Base-by-base conservation (phyloP, 768 basidiomycete species). In the Lactarius psammicola region DNA sequence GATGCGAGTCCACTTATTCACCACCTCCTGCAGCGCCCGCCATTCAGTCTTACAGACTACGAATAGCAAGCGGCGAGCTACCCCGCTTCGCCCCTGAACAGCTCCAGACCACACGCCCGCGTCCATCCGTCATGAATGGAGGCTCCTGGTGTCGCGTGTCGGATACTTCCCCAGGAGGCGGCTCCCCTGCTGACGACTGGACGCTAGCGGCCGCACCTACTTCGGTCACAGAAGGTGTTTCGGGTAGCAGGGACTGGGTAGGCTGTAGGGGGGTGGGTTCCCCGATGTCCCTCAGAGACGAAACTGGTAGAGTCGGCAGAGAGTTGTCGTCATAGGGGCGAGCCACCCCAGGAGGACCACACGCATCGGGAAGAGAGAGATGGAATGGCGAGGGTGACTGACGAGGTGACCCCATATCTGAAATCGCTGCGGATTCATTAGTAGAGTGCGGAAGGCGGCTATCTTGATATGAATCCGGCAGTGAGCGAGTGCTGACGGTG, bases 101-200 rank as follows among this genome's bases (percentile, higher is more conserved):
- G 53, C 76, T 77, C 75, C 75, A 75, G 5, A 77, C 76, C 36
- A 77, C 76, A 20, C 75, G 71, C 20, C 76, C 75, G n/a, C 75
- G 75, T 2, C 75, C 76, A 61, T 77, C 76, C 2, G 76, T 76
- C 67, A 72, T 67, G 69, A 76, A 75, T 4, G 76, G 76, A 28
- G 76, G 75, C 33, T 74, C 62, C 44, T 61, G 63, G 17, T 55
- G 67, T 55, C 61, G 56, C 31, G 59, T 63, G 31, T 60, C 56
- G 30, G 11, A 23, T 18, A 49, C 30, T 42, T 49, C 56, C 11
- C 23, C 46, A 9, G 40, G 20, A 23, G 28, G 26, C 5, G 42
- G 26, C n/a, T 56, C 59, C 6, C 56, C 28, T 40, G 59, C 38
- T 18, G 53, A 33, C 10, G 56, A 31, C 42, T 18, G 60, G 20